phyloP scores from a whole-genome alignment of 1,139 yeast species.

The Suhomyces anneliseae region DNA sequence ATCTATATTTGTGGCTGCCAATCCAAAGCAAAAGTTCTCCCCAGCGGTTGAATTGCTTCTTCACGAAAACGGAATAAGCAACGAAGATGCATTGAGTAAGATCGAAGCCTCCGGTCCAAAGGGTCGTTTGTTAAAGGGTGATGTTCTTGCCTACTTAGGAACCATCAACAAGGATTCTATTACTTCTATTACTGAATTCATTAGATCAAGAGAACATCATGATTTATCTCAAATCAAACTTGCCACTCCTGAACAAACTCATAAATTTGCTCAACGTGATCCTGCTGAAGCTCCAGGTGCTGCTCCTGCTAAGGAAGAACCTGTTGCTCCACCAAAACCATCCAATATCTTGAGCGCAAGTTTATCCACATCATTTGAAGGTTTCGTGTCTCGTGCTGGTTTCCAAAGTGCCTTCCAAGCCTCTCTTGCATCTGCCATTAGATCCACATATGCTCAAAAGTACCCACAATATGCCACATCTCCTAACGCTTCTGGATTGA shows the following conservation, averaged over 20 bases:
- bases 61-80: constrained; percentile 58
- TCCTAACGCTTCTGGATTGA: constrained; percentile 25
- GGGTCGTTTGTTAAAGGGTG: constrained; percentile 88
- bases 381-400: constrained; percentile 26
- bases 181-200: constrained; percentile 51
- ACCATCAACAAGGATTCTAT: constrained; percentile 59
- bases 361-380: constrained; percentile 29
- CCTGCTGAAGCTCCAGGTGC: constrained; percentile 9
- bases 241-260: constrained; percentile 34
- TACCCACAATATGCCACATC: constrained; percentile 48
- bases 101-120: constrained; percentile 87
- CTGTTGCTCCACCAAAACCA: constrained; percentile 29
- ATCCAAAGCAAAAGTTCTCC: constrained; percentile 63
- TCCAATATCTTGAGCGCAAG: constrained; percentile 28
- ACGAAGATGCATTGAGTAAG: constrained; percentile 65
- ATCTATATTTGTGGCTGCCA: constrained; percentile 44
- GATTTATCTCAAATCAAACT: constrained; percentile 74
- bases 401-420: constrained; percentile 35
- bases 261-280: constrained; percentile 17
- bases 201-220: constrained; percentile 61
- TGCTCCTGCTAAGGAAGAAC: constrained; percentile 13
- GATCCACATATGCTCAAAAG: constrained; percentile 41
- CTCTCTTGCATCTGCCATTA: constrained; percentile 32
- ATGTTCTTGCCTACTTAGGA: constrained; percentile 82
- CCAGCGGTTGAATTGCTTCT: constrained; percentile 81